Evolutionary conservation across 352 stramenopile species (phyloP), one percentile per base, ranked within the genome.

Genomic region (Globisporangium solare): DNA sequence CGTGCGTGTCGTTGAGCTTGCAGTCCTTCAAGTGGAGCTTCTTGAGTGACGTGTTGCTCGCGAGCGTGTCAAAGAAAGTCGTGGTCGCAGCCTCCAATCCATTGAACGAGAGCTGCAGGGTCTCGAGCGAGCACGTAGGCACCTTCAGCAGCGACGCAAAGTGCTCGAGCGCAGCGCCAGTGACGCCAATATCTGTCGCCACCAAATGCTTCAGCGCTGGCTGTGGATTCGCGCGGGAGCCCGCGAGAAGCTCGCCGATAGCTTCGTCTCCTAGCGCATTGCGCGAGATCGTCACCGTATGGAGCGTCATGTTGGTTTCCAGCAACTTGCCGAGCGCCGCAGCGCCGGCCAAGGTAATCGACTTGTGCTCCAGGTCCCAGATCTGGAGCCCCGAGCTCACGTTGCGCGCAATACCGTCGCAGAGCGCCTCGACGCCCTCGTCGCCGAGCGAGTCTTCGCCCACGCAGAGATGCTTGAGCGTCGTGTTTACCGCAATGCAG

Each of bases 281-380:
- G n/a, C 81, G 76, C 0, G 81, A 80, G 12, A 94, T 48, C 6
- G 66, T 79, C 31, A 94, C 56, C 37, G 70, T 76, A 40, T 32
- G 67, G 22, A 94, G 62, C 4, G 54, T 64, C 18, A 62, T 61
- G 54, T 82, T 86, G 39, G 43, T 69, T 21, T 57, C 59, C 18
- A 94, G 75, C 54, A 94, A 58, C 31, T 75, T 60, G 1, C 72
- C 78, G 24, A 94, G 54, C 2, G 79, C 70, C 21, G 60, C 50
- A 0, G 68, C 74, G n/a, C 83, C 81, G 0, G 63, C 56, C 32
- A 69, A 65, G 14, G 70, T 59, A 3, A 92, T 61, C 14, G 64
- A 74, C 65, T 94, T 94, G 64, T 83, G 70, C 60, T 92, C 81
- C 31, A 94, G 70, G 45, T 91, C 79, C 77, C 79, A 91, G 5